A percentile compares a stretch with the other conserved stretches of the same genome.
Conservation (phyloP, 257 asterid species). For the Ophiorrhiza pumila region DNA sequence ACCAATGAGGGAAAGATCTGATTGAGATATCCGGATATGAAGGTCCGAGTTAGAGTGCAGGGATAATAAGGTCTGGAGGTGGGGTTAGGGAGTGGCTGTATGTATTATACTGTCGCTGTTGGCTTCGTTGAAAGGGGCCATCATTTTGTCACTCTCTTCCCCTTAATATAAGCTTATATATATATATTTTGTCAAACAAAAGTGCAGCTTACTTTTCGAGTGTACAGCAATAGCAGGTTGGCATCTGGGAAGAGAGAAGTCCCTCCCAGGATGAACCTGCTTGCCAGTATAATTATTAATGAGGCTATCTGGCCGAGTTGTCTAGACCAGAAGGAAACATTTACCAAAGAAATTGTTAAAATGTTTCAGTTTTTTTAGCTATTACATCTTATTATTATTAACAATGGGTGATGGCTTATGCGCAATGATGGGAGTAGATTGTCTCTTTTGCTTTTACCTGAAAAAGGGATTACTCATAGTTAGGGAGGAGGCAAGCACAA, state of each 20-base stretch:
- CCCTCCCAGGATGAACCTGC: neutral
- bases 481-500: too few relatives aligned
- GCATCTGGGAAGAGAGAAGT: neutral
- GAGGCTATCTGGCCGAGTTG: neutral
- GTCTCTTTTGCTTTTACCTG: too few relatives aligned
- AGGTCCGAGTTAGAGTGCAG: constrained; percentile 19
- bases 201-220: neutral
- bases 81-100: constrained; percentile 38
- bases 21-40: constrained; percentile 3
- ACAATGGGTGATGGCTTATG: too few relatives aligned
- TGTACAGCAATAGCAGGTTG: neutral
- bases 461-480: too few relatives aligned
- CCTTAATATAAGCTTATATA: constrained; percentile 16
- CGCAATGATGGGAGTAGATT: too few relatives aligned
- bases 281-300: neutral
- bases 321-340: neutral
- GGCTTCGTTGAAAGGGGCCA: constrained; percentile 33
- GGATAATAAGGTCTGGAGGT: constrained; percentile 23
- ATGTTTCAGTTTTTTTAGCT: too few relatives aligned
- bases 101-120: constrained; percentile 21
- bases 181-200: constrained; percentile 15
- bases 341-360: neutral
- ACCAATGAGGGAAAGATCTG: constrained; percentile 30
- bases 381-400: too few relatives aligned
- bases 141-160: constrained; percentile 43